phyloP scores from a whole-genome alignment of 495 filamentous ascomycete species.

The Friedmanniomyces simplex region DNA sequence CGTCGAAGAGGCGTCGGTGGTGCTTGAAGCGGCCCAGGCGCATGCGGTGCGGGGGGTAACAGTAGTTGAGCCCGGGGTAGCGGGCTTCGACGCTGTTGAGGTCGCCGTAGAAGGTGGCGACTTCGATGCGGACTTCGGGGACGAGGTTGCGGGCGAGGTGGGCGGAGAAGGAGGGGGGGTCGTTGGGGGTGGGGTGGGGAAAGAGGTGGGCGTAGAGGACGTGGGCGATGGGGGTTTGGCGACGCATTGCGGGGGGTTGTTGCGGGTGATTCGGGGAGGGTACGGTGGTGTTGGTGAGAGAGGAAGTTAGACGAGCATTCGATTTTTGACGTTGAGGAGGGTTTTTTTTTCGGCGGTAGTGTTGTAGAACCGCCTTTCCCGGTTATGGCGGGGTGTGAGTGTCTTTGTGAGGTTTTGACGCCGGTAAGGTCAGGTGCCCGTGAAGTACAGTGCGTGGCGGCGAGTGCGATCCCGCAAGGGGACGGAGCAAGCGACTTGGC shows the following conservation, averaged over 20 bases:
- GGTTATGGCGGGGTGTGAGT: background rate
- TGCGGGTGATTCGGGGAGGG: background rate
- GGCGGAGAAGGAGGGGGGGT: constrained; percentile 47
- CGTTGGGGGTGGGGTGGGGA: constrained; percentile 44
- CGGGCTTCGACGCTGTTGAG: constrained; percentile 78
- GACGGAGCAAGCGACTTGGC: background rate
- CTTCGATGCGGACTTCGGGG: constrained; percentile 82
- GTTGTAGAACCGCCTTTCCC: background rate
- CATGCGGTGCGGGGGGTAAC: constrained; percentile 67
- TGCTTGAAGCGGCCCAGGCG: constrained; percentile 69
- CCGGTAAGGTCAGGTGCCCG: background rate
- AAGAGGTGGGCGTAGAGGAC: constrained; percentile 49
- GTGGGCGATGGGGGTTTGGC: constrained; percentile 44
- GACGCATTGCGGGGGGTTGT: constrained; percentile 42
- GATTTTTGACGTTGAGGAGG: background rate
- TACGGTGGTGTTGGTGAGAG: background rate
- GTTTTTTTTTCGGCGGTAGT: background rate
- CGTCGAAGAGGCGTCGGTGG: constrained; percentile 71
- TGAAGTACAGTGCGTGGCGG: background rate
- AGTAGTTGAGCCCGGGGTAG: constrained; percentile 86
- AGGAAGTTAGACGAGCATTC: background rate
- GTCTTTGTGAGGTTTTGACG: background rate
- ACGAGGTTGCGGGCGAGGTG: constrained; percentile 60
- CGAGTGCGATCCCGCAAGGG: constrained; percentile 3
- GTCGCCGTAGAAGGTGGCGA: constrained; percentile 73